phyloP scores from a whole-genome alignment of 2,329 filamentous ascomycete species.

The Alternaria angustiovoidea region DNA sequence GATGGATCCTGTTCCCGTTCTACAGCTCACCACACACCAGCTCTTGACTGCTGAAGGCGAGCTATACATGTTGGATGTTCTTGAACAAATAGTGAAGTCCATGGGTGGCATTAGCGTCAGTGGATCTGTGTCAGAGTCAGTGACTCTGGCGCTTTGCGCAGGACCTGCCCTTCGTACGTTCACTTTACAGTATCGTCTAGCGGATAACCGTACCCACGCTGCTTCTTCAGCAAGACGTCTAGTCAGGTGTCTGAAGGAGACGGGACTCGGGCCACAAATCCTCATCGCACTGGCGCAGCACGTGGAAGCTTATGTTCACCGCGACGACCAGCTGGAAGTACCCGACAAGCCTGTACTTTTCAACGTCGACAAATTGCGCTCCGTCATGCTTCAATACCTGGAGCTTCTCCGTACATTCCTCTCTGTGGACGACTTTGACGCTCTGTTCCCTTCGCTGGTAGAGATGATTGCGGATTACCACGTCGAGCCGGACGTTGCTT shows the following conservation, averaged over 20 bases:
- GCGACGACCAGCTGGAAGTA: slow-evolving; percentile 73
- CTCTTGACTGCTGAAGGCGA: slow-evolving; percentile 77
- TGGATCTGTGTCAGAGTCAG: slow-evolving; percentile 85
- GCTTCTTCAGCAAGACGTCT: slow-evolving; percentile 79
- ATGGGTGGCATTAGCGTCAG: slow-evolving; percentile 95
- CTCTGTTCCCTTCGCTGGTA: slow-evolving; percentile 76
- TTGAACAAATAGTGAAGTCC: slow-evolving; percentile 86
- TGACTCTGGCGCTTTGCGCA: slow-evolving; percentile 87
- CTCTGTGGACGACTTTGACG: slow-evolving; percentile 77
- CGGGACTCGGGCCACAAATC: slow-evolving; percentile 79
- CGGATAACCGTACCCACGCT: slow-evolving; percentile 82
- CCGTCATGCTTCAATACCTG: slow-evolving; percentile 84
- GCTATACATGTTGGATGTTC: slow-evolving; percentile 87
- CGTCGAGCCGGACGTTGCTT: slow-evolving; percentile 81
- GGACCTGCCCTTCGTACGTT: slow-evolving; percentile 81
- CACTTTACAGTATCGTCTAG: slow-evolving; percentile 76
- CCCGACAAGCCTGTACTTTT: slow-evolving; percentile 90
- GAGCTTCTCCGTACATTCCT: slow-evolving; percentile 87
- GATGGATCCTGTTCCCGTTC: slow-evolving; percentile 82
- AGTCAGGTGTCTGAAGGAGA: slow-evolving; percentile 79
- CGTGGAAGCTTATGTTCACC: slow-evolving; percentile 84
- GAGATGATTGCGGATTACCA: slow-evolving; percentile 80
- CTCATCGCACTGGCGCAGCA: slow-evolving; percentile 93
- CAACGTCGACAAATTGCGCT: slow-evolving; percentile 88
- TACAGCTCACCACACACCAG: slow-evolving; percentile 90